Percentiles rank a stretch among this genome's conserved stretches.
phyloP scores from a whole-genome alignment of 768 basidiomycete genomes.

The Tulasnella sp. region DNA sequence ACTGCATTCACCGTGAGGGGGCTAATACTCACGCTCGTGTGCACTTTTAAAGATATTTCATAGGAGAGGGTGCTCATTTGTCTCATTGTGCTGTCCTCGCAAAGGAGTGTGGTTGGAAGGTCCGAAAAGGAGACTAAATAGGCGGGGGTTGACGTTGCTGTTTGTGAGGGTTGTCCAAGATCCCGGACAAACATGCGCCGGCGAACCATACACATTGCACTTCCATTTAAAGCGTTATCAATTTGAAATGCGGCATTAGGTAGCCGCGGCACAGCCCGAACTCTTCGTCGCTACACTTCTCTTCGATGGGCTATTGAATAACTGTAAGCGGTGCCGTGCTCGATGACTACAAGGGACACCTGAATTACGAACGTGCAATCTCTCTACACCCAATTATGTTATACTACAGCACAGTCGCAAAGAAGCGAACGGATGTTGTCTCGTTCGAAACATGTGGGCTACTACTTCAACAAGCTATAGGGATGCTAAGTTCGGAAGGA shows the following conservation, averaged over 20 bases:
- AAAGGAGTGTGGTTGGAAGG: background rate
- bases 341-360: too few species aligned
- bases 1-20: background rate
- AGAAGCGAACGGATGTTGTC: too few species aligned
- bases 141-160: background rate
- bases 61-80: background rate
- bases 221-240: background rate
- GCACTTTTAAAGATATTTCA: background rate
- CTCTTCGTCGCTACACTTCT: background rate
- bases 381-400: too few species aligned
- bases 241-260: background rate
- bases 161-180: background rate
- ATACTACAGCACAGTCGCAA: too few species aligned
- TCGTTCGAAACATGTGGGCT: too few species aligned
- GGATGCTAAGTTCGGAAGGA: too few species aligned
- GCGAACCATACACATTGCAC: background rate
- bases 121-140: background rate
- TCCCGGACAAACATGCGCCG: background rate
- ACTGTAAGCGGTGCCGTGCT: too few species aligned
- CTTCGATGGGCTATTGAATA: too few species aligned
- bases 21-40: slow-evolving; percentile 6
- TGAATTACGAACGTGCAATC: too few species aligned
- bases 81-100: background rate
- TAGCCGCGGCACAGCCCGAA: background rate
- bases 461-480: too few species aligned